Percentiles rank a stretch among this genome's conserved stretches.
These are phyloP conservation scores for Glaciozyma antarctica DNA, from an alignment of 768 basidiomycete species.

Conservation along the genomic window DNA sequence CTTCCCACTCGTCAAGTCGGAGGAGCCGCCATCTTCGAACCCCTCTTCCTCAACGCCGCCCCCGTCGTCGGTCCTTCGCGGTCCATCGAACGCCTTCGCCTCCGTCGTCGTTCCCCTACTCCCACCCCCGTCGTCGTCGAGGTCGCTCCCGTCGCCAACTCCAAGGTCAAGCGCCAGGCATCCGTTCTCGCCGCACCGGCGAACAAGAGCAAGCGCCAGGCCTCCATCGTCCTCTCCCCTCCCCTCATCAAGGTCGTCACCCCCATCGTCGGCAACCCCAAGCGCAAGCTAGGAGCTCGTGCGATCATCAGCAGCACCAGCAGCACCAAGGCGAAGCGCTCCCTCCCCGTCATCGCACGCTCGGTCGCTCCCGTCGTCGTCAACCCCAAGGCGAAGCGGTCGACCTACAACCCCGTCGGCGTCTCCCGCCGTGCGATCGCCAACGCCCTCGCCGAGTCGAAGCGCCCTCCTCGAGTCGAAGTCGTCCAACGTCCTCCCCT, in stretches of 20 bases:
- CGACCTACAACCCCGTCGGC: neutral
- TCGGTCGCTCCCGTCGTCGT: neutral
- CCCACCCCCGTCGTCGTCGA: neutral
- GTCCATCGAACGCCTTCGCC: constrained; percentile 28
- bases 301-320: constrained; percentile 7
- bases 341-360: neutral
- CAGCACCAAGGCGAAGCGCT: constrained; percentile 2
- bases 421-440: neutral
- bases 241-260: neutral
- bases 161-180: constrained; percentile 19
- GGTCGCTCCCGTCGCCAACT: constrained; percentile 7
- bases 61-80: constrained; percentile 22
- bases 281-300: neutral
- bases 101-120: constrained; percentile 4
- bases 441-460: neutral
- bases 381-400: constrained; percentile 13
- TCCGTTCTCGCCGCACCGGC: neutral
- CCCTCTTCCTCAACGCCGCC: constrained; percentile 20
- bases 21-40: constrained; percentile 7
- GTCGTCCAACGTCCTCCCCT: neutral
- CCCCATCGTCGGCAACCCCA: neutral
- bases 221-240: neutral
- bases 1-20: neutral
- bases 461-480: neutral
- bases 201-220: neutral